Evolutionary conservation across 2,329 filamentous ascomycete species (phyloP).

Genomic region (Phialophora verrucosa): DNA sequence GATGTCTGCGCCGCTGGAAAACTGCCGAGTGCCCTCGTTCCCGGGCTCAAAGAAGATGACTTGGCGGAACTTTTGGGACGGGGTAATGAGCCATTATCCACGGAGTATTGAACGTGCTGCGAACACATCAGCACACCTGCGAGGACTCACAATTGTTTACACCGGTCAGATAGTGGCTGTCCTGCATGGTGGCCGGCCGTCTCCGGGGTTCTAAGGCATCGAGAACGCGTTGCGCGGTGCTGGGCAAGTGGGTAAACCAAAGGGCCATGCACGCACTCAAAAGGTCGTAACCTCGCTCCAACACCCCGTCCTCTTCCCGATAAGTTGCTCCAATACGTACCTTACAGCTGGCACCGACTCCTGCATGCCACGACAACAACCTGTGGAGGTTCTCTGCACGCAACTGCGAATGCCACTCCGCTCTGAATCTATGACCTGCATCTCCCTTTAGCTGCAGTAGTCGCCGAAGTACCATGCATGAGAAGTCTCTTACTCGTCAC

Average conservation of each 20-base stretch:
- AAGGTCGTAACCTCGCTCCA: neutral
- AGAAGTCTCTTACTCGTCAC: constrained; percentile 9
- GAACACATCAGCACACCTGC: constrained; percentile 12
- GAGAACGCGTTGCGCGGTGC: neutral
- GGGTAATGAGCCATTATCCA: constrained; percentile 5
- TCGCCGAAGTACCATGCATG: constrained; percentile 33
- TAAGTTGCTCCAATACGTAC: constrained; percentile 4
- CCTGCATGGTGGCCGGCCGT: neutral
- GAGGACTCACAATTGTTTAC: neutral
- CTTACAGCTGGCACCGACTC: constrained; percentile 19
- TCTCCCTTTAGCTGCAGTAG: constrained; percentile 8
- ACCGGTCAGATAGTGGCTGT: neutral
- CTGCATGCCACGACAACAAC: constrained; percentile 25
- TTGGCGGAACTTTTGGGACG: constrained; percentile 29
- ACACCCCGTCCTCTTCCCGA: neutral
- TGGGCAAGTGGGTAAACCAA: constrained; percentile 7
- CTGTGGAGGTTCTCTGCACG: constrained; percentile 6
- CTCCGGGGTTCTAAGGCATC: neutral
- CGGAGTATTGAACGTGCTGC: constrained; percentile 12
- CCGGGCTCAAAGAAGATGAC: constrained; percentile 18
- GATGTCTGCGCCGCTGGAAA: constrained; percentile 1
- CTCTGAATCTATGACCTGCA: constrained; percentile 23
- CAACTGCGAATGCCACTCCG: constrained; percentile 6
- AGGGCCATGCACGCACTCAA: constrained; percentile 15
- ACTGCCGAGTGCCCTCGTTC: constrained; percentile 1